Percentiles rank a stretch among this genome's conserved stretches.
Evolutionary conservation across 2,329 filamentous ascomycete genomes (phyloP).

Genomic region (Epichloe coenophiala): DNA sequence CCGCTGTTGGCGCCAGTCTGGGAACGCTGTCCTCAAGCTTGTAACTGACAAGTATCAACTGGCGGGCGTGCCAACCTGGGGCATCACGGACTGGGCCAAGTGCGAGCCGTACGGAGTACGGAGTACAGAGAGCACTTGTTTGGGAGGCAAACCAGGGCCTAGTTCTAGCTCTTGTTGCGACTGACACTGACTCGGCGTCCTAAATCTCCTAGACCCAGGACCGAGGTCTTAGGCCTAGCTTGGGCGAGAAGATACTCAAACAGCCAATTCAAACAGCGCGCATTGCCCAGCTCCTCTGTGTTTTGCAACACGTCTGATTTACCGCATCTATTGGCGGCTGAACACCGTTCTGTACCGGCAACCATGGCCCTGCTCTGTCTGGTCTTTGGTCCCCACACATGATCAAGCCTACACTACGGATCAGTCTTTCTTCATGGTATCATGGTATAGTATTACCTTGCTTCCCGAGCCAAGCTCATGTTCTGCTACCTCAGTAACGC

Average conservation of each 20-base stretch:
- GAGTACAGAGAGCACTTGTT: no score
- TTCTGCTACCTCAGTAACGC: neutral
- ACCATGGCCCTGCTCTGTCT: neutral
- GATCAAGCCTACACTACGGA: neutral
- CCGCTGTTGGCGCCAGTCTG: neutral
- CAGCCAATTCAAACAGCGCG: neutral
- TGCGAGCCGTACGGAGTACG: no score
- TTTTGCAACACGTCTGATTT: neutral
- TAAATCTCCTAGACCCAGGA: neutral
- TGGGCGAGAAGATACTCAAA: neutral
- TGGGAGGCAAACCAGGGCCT: neutral
- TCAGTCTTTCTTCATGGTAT: neutral
- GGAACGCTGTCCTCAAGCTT: neutral
- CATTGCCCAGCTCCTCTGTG: neutral
- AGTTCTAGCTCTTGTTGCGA: neutral
- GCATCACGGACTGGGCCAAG: no score
- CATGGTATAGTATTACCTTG: neutral
- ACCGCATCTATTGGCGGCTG: neutral
- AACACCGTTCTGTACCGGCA: neutral
- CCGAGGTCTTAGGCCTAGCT: neutral
- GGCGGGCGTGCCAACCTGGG: no score
- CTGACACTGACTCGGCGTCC: conserved; percentile 1
- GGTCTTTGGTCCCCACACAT: neutral
- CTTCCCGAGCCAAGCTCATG: neutral
- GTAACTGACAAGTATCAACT: no score